Base-by-base conservation (phyloP, 306 rosid genomes). In the Cotoneaster glaucophyllus region DNA sequence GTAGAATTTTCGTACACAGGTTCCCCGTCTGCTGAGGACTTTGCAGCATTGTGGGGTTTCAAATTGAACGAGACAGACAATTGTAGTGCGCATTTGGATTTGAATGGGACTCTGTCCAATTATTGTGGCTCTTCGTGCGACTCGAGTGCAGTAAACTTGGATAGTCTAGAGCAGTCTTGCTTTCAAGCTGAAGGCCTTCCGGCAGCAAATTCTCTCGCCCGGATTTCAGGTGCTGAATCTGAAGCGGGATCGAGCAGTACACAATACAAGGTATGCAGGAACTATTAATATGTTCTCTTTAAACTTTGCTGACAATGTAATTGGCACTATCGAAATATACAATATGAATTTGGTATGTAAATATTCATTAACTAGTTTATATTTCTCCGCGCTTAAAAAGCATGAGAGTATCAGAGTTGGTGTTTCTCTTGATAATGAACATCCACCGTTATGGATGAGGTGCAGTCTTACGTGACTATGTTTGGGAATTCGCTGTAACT, bases 11-110 rank as follows among this genome's bases (percentile, higher is more conserved):
- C 6, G 52, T 14, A 14, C 52, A 45, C 80, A 14, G 98, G 93
- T 29, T 90, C 87, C 85, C 96, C 97, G 70, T 84, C 97, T 70
- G 93, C 93, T 56, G 88, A 84, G 76, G 91, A 88, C 32, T 90
- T 91, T 81, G 95, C 97, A 13, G 79, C 83, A 57, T 74, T 91
- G 41, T 94, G 98, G 97, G 96, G 91, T 29, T 85, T 89, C 76
- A 77, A 85, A 53, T 79, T 79, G 34, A 81, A 73, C 71, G 87
- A 88, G 78, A 73, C 75, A n/a, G 92, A 88, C 62, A 84, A 62
- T 4, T 13, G 44, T 15, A 24, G 41, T 80, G 54, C 66, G 25
- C 67, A 62, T 81, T 71, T 64, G 67, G 88, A 62, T 80, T 69
- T 59, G 64, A 87, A 78, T 78, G 76, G 78, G 70, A 65, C 79